A percentile compares a stretch with the other conserved stretches of the same genome.
phyloP scores from a whole-genome alignment of 2,329 filamentous ascomycete species.

The Paecilomyces sp. region DNA sequence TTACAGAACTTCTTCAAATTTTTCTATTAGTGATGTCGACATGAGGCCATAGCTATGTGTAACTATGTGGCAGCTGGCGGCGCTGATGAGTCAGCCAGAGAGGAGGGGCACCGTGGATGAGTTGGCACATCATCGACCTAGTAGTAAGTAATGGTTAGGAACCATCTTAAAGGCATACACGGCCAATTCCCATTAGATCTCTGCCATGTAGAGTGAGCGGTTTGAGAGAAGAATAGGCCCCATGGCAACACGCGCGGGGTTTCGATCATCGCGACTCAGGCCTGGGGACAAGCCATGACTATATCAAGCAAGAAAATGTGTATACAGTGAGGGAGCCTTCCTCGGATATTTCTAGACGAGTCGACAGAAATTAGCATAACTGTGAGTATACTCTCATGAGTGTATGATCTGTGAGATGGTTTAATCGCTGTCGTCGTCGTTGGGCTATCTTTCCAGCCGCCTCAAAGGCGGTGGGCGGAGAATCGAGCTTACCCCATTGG shows the following conservation, averaged over 20 bases:
- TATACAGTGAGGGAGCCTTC: too few relatives aligned
- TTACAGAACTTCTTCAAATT: background rate
- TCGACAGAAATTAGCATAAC: too few relatives aligned
- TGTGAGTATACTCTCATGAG: too few relatives aligned
- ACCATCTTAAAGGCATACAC: background rate
- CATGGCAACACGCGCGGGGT: background rate
- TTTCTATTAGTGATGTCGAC: background rate
- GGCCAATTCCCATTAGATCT: background rate
- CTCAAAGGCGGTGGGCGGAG: slow-evolving; percentile 24
- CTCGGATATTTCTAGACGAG: too few relatives aligned
- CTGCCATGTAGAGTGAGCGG: background rate
- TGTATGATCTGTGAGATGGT: too few relatives aligned
- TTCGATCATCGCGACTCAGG: background rate
- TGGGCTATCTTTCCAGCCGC: background rate
- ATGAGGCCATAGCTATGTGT: background rate
- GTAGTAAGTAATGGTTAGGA: background rate
- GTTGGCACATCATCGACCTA: background rate
- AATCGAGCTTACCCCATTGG: slow-evolving; percentile 19
- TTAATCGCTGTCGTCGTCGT: too few relatives aligned
- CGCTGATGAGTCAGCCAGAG: background rate
- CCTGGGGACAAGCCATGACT: too few relatives aligned
- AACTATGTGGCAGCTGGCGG: background rate
- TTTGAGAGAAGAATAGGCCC: background rate
- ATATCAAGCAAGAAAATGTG: too few relatives aligned
- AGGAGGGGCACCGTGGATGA: background rate